Percentiles rank a stretch among this genome's conserved stretches.
Conservation (phyloP, 1,139 yeast species). For the Kodamaea sp. region DNA sequence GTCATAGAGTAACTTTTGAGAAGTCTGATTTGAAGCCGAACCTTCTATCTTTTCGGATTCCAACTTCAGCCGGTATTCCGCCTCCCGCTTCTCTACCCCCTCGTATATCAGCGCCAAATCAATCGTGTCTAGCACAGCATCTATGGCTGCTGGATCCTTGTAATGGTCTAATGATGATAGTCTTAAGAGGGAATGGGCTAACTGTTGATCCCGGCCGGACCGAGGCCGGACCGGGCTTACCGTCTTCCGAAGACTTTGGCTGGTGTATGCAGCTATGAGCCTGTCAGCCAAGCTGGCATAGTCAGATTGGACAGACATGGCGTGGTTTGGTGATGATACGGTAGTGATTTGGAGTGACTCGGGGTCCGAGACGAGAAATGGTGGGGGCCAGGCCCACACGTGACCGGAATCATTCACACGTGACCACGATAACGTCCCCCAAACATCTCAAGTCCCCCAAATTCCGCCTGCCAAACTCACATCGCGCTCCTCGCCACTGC, state of each 20-base stretch:
- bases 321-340: neutral
- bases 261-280: slow-evolving; percentile 11
- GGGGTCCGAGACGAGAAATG: too few relatives aligned
- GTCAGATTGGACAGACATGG: slow-evolving; percentile 9
- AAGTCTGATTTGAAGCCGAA: slow-evolving; percentile 9
- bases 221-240: slow-evolving; percentile 1
- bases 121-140: slow-evolving; percentile 30
- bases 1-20: slow-evolving; percentile 47
- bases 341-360: too few relatives aligned
- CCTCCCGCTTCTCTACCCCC: slow-evolving; percentile 36
- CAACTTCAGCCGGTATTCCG: too few relatives aligned
- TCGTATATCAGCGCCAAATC: slow-evolving; percentile 39
- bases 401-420: too few relatives aligned
- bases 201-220: slow-evolving; percentile 4
- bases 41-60: too few relatives aligned
- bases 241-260: slow-evolving; percentile 5
- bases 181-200: slow-evolving; percentile 7
- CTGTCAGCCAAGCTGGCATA: slow-evolving; percentile 11
- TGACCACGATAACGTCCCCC: too few relatives aligned
- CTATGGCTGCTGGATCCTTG: slow-evolving; percentile 12
- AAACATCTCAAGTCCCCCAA: too few relatives aligned
- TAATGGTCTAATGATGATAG: slow-evolving; percentile 9
- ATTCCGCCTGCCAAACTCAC: too few relatives aligned
- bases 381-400: too few relatives aligned
- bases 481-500: too few relatives aligned